Evolutionary conservation across 345 rosid genomes (phyloP).

Genomic region (Ailanthus altissimus): DNA sequence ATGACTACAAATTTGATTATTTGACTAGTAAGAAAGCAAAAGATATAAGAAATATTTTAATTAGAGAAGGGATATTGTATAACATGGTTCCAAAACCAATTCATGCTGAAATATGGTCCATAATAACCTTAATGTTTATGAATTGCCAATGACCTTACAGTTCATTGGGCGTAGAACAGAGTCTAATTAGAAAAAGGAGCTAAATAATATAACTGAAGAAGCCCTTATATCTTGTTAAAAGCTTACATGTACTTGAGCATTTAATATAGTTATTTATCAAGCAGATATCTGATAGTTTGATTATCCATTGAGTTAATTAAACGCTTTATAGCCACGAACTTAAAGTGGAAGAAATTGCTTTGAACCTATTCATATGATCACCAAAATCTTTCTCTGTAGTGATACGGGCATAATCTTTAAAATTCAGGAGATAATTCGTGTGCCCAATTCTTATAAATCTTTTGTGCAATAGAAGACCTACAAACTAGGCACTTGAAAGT

Average conservation of each 20-base stretch:
- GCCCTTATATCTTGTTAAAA: no score
- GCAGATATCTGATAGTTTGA: no score
- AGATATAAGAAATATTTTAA: neutral
- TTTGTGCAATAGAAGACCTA: neutral
- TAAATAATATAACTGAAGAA: neutral
- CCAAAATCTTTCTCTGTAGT: no score
- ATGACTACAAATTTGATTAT: neutral
- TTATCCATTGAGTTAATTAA: no score
- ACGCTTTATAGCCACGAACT: no score
- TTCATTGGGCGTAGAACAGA: neutral
- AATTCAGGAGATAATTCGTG: neutral
- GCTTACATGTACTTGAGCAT: neutral
- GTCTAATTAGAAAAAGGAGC: neutral
- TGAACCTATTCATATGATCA: no score
- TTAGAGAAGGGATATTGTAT: neutral
- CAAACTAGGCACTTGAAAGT: neutral
- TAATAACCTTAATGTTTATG: neutral
- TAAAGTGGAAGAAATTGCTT: no score
- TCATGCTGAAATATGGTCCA: neutral
- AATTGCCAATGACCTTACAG: conserved; percentile 8
- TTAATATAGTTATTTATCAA: no score
- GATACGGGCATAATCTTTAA: no score
- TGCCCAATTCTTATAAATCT: neutral
- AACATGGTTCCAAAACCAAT: neutral
- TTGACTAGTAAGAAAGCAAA: neutral